Base-by-base conservation (phyloP, 352 stramenopile genomes). In the Phytophthora syringae region DNA sequence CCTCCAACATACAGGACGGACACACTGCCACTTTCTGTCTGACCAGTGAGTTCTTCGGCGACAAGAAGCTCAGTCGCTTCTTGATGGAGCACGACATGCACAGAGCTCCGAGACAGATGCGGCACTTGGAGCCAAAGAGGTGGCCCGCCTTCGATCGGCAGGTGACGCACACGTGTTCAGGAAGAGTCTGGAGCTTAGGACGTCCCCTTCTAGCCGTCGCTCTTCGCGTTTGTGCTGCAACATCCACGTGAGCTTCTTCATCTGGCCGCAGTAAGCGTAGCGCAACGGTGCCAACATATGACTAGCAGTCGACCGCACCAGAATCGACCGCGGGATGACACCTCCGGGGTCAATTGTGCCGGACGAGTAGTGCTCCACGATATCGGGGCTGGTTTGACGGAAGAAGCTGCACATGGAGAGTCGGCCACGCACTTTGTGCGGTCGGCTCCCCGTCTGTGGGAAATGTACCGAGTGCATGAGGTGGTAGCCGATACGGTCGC, bases 391-490 rank as follows among this genome's bases (percentile, higher is more conserved):
- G 16, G 53, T 70, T 20, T 79, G 71, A 9, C 71, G 71, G 37
- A 74, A 79, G 24, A 79, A 70, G 12, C 67, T 68, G 40, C 71
- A 79, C 50, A 74, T 62, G 4, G 71, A 79, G 36, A 79, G 55
- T 22, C 63, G 56, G 13, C 67, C 71, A 12, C 71, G 67, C 37
- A 74, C 65, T 20, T 61, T 72, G 39, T 59, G 47, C 3, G 61
- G 61, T 5, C 58, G 54, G 22, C 61, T 25, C 2, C 49, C 32
- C 22, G 67, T 75, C 53, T 75, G 66, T 2, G 66, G 70, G 30
- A 90, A 78, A 16, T 85, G 66, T 24, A 92, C 69, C 34, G 80
- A 89, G 69, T 90, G 83, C 36, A 81, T 44, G 27, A 89, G 55
- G 45, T 87, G 73, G 58, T 84, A 89, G n/a, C 77, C 77, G 39